Conservation (phyloP, 148 eudicot genomes). For the Salicornia ramosissima region DNA sequence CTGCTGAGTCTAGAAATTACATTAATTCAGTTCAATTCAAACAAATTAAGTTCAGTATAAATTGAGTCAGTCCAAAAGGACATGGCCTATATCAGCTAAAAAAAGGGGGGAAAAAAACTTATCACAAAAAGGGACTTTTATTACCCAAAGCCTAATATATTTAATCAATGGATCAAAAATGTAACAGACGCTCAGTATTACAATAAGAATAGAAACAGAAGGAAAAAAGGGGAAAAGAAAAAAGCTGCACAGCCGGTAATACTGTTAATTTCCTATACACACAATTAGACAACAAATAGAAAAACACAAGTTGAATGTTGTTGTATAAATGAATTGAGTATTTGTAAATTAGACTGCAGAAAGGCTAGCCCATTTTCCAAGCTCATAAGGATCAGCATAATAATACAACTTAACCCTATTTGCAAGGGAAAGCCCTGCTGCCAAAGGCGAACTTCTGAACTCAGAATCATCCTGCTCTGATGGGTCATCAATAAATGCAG, state of each 20-base stretch:
- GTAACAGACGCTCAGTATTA: slow-evolving; percentile 9
- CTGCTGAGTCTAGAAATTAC: too few species aligned
- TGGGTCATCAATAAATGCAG: slow-evolving; percentile 73
- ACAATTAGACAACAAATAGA: not conserved
- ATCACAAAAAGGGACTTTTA: not conserved
- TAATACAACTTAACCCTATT: slow-evolving; percentile 78
- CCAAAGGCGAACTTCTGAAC: slow-evolving; percentile 43
- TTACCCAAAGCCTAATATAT: not conserved
- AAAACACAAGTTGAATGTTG: not conserved
- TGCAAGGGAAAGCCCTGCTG: slow-evolving; percentile 71
- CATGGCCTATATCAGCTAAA: not conserved
- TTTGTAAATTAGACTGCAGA: slow-evolving; percentile 25
- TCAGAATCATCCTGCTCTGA: slow-evolving; percentile 70
- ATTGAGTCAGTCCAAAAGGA: too few species aligned
- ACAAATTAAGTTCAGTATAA: too few species aligned
- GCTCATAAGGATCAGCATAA: slow-evolving; percentile 87
- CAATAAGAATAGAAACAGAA: slow-evolving; percentile 21
- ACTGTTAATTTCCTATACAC: slow-evolving; percentile 16
- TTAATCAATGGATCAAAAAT: slow-evolving; percentile 20
- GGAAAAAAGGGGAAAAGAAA: slow-evolving; percentile 9
- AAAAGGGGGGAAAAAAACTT: not conserved
- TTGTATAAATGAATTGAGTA: not conserved
- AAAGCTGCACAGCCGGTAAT: slow-evolving; percentile 7
- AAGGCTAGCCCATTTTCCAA: slow-evolving; percentile 81
- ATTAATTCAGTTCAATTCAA: too few species aligned